Percentiles rank a stretch among this genome's conserved stretches.
phyloP scores from a whole-genome alignment of 805 yeast genomes.

The Nakazawaea ambrosiae region DNA sequence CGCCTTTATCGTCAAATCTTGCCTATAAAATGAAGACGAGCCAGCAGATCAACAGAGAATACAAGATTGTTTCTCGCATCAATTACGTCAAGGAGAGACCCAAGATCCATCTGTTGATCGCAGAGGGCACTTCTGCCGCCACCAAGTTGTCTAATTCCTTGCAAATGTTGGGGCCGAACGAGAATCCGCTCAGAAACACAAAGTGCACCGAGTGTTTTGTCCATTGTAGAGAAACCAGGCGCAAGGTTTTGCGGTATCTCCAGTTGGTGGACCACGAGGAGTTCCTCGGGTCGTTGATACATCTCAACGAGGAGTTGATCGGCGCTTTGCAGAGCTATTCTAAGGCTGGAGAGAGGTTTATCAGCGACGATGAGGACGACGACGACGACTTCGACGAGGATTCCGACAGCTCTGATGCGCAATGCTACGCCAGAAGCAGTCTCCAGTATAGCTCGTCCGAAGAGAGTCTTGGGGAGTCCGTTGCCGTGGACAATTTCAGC shows the following conservation, averaged over 20 bases:
- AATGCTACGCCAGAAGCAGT: constrained; percentile 8
- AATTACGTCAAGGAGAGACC: constrained; percentile 68
- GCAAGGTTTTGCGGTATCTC: constrained; percentile 72
- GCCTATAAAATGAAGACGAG: constrained; percentile 16
- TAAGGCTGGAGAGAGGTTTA: constrained; percentile 37
- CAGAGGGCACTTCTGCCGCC: constrained; percentile 70
- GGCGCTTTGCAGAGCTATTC: constrained; percentile 66
- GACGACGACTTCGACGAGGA: constrained; percentile 32
- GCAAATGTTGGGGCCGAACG: constrained; percentile 32
- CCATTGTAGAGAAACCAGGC: constrained; percentile 65
- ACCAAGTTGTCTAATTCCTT: constrained; percentile 61
- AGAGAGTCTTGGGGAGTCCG: not conserved
- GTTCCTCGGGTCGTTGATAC: constrained; percentile 77
- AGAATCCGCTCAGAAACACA: constrained; percentile 54
- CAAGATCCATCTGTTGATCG: constrained; percentile 56
- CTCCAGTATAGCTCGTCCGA: constrained; percentile 2
- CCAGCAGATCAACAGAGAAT: constrained; percentile 38
- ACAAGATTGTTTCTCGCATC: constrained; percentile 60
- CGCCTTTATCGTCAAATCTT: constrained; percentile 10
- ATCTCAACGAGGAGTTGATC: constrained; percentile 88
- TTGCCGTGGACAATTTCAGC: not conserved
- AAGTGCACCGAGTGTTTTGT: constrained; percentile 63
- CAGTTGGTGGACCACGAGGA: constrained; percentile 84
- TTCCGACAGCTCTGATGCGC: constrained; percentile 31
- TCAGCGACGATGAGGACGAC: constrained; percentile 31